phyloP scores from a whole-genome alignment of 2,329 filamentous ascomycete species.

The Aspergillus latus region DNA sequence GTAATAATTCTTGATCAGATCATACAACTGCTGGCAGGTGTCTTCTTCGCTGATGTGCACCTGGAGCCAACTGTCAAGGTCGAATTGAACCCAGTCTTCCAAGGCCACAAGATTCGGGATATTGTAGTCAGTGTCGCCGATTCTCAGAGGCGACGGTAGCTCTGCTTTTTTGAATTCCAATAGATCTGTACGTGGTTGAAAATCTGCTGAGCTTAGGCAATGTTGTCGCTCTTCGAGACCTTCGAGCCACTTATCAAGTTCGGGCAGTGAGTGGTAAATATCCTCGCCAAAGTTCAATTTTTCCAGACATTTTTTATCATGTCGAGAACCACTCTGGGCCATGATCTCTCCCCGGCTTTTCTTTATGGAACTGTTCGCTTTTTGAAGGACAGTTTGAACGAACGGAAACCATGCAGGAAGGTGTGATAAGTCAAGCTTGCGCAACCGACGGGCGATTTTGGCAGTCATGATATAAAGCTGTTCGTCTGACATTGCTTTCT shows the following conservation, averaged over 20 bases:
- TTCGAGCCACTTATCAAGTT: constrained; percentile 16
- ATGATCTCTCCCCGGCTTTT: neutral
- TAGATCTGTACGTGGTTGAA: neutral
- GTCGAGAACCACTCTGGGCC: neutral
- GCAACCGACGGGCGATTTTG: constrained; percentile 47
- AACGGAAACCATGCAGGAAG: constrained; percentile 15
- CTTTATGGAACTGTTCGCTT: neutral
- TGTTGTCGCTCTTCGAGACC: neutral
- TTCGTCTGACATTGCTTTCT: constrained; percentile 19
- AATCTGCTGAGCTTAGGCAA: neutral
- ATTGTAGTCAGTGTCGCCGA: constrained; percentile 14
- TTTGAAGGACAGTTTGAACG: constrained; percentile 11
- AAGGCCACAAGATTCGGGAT: constrained; percentile 40
- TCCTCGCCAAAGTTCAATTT: constrained; percentile 16
- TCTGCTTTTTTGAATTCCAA: neutral
- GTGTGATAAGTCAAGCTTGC: constrained; percentile 39
- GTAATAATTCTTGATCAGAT: constrained; percentile 39
- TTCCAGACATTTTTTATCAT: neutral
- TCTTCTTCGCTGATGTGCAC: constrained; percentile 20
- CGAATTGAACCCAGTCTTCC: constrained; percentile 51
- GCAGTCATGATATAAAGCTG: constrained; percentile 42
- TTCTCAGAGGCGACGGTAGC: neutral
- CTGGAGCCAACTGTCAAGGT: constrained; percentile 44
- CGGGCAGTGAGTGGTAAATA: constrained; percentile 8
- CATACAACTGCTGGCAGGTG: constrained; percentile 30